These are phyloP conservation scores for Closterium sp. DNA, from an alignment of 139 green algal species.

Conservation along the genomic window DNA sequence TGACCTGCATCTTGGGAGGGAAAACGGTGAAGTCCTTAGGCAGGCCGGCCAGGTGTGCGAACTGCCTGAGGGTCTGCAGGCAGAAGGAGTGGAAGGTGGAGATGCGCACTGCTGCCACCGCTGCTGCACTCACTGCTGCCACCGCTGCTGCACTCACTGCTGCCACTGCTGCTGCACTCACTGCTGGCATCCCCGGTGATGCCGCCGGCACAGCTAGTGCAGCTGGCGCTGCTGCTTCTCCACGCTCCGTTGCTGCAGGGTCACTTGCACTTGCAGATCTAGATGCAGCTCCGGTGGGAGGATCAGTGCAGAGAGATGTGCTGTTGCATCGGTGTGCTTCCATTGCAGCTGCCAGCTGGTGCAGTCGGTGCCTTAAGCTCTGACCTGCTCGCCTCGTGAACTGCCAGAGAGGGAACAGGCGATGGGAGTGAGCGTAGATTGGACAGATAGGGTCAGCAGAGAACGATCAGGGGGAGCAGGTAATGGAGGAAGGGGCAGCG, in stretches of 20 bases:
- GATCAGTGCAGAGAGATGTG: too few species aligned
- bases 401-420: neutral
- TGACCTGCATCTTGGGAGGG: constrained; percentile 33
- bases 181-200: too few species aligned
- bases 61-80: constrained; percentile 9
- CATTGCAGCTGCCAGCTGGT: neutral
- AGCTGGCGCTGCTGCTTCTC: neutral
- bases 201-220: neutral
- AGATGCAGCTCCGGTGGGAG: too few species aligned
- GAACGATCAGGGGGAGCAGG: too few species aligned
- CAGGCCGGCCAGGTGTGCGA: constrained; percentile 7
- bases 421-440: too few species aligned
- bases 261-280: neutral
- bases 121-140: neutral
- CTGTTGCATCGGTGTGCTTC: neutral
- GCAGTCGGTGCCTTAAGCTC: neutral
- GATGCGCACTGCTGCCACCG: constrained; percentile 9
- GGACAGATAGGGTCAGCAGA: too few species aligned
- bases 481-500: too few species aligned
- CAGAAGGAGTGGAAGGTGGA: constrained; percentile 35
- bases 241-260: neutral
- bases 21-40: constrained; percentile 9
- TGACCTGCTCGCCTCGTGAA: neutral
- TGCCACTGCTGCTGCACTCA: too few species aligned
- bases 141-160: too few species aligned